These are phyloP conservation scores for Cyclocybe aegerita DNA, from an alignment of 768 basidiomycete species.

Conservation along the genomic window DNA sequence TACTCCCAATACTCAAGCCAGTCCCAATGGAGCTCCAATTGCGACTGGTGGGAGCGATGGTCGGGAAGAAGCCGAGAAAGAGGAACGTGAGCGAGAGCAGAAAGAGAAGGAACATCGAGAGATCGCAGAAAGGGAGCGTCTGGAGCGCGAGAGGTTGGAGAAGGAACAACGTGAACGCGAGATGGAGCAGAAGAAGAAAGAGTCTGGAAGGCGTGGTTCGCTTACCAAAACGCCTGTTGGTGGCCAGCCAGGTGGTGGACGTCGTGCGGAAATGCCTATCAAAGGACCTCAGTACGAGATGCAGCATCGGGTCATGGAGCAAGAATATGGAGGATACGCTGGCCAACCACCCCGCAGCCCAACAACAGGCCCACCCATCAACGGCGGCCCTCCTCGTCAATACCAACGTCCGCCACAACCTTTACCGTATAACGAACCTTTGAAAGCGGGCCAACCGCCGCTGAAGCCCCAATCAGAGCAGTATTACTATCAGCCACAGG, in stretches of 20 bases:
- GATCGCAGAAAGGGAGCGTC: constrained; percentile 38
- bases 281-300: constrained; percentile 91
- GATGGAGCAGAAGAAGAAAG: constrained; percentile 57
- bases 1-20: constrained; percentile 27
- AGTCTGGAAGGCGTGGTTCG: constrained; percentile 50
- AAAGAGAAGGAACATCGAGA: constrained; percentile 42
- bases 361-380: constrained; percentile 17
- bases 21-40: constrained; percentile 20
- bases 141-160: constrained; percentile 41
- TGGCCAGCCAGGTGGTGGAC: constrained; percentile 45
- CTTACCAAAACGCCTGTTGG: constrained; percentile 65
- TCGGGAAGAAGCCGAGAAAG: constrained; percentile 30
- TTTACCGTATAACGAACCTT: constrained; percentile 23
- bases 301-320: constrained; percentile 91
- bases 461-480: constrained; percentile 29
- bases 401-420: constrained; percentile 27
- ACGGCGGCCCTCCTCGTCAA: constrained; percentile 19
- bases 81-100: constrained; percentile 37
- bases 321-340: constrained; percentile 66
- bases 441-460: constrained; percentile 15
- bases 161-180: constrained; percentile 47
- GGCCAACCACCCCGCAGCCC: constrained; percentile 32
- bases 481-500: constrained; percentile 34
- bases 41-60: constrained; percentile 31
- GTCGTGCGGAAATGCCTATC: constrained; percentile 84